These are phyloP conservation scores for Tulasnella sp. DNA, from an alignment of 768 basidiomycete genomes.

Conservation along the genomic window DNA sequence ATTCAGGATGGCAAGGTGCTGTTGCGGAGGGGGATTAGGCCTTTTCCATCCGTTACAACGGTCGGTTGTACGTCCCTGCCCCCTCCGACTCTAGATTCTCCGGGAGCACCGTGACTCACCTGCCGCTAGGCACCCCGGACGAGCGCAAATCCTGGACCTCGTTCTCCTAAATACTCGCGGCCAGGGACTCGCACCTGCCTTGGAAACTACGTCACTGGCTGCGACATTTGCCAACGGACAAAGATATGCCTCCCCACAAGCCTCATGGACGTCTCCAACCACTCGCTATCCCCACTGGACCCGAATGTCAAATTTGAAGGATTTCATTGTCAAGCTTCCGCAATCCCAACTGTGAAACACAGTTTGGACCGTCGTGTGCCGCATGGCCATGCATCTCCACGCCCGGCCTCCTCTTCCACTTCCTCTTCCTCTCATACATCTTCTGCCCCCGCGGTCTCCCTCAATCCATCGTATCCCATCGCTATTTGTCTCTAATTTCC, in stretches of 20 bases:
- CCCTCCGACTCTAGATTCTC: neutral
- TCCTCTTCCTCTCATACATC: conserved; percentile 29
- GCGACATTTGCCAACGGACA: conserved; percentile 16
- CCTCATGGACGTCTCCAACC: conserved; percentile 11
- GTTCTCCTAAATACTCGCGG: conserved; percentile 18
- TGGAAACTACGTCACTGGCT: conserved; percentile 19
- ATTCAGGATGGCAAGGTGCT: neutral
- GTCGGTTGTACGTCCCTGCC: neutral
- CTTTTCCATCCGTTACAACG: neutral
- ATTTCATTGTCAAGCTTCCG: conserved; percentile 19
- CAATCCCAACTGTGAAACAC: neutral
- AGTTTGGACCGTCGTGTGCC: conserved; percentile 14
- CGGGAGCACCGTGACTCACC: conserved; percentile 15
- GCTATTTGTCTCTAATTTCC: conserved; percentile 6
- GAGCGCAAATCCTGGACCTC: conserved; percentile 14
- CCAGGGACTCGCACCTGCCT: conserved; percentile 16
- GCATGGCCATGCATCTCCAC: conserved; percentile 13
- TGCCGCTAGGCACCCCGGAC: conserved; percentile 19
- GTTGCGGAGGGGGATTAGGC: neutral
- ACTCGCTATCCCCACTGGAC: conserved; percentile 4
- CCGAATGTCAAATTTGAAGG: conserved; percentile 8
- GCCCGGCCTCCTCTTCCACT: conserved; percentile 28
- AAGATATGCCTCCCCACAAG: neutral
- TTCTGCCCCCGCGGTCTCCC: conserved; percentile 18
- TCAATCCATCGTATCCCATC: conserved; percentile 3